Evolutionary conservation across 345 rosid species (phyloP), one percentile per base, ranked within the genome.

Genomic region (Eucalyptus albens): DNA sequence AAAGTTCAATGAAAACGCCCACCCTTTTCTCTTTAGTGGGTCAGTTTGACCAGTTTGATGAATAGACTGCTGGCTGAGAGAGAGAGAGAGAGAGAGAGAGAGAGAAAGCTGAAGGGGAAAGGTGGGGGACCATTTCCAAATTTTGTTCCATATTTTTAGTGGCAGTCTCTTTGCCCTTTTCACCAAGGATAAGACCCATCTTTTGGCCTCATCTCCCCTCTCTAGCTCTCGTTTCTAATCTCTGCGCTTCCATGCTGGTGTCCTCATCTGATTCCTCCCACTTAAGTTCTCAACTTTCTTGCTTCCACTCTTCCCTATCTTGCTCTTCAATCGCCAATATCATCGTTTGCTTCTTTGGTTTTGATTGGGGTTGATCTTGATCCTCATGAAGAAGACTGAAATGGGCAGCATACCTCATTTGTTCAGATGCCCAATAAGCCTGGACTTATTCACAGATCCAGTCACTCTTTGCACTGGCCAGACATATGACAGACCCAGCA

Each of bases 401-500:
- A 92, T 91, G 92, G 86, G 88, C 19, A 89, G 88, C 19, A 89
- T 92, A 33, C 96, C 96, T 86, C 94, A 93, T 90, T 90, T 94
- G 88, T 95, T 95, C 91, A 94, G 91, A 90, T 95, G 97, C 90
- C 97, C 97, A 8, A 95, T 95, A 42, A 95, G 95, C 67, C 94
- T 95, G 62, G 97, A 95, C 89, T 62, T 95, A 89, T 91, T 95
- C 91, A 91, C 88, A 87, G 97, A 95, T 93, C 97, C 97, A 40
- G 97, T 95, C 31, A 95, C 96, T 50, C 94, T 95, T 14, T 93
- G 92, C 31, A 95, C 97, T 47, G 97, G 97, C 90, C 97, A 95
- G 87, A 95, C 97, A n/a, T 95, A 95, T 82, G 97, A 95, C 24
- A 89, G 97, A 72, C 89, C 94, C 65, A 93, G 94, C 94, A 95